Percentiles rank a stretch among this genome's conserved stretches.
phyloP scores from a whole-genome alignment of 2,329 filamentous ascomycete species.

The Ramularia collo-cygni region DNA sequence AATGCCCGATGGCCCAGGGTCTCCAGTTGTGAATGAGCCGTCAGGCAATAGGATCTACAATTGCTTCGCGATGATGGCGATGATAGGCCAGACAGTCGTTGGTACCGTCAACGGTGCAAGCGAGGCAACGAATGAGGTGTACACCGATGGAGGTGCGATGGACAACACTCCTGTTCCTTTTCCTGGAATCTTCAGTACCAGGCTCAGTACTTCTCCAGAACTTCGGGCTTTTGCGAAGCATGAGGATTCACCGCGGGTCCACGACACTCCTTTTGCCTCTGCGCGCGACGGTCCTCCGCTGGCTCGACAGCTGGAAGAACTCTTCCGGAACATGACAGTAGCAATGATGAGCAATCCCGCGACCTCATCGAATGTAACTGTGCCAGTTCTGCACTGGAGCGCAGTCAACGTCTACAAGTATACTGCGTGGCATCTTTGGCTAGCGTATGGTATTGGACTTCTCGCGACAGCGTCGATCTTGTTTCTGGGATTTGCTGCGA shows the following conservation, averaged over 20 bases:
- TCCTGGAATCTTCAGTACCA: conserved; percentile 3
- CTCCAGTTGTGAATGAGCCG: not conserved
- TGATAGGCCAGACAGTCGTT: conserved; percentile 3
- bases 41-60: conserved; percentile 4
- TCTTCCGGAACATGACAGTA: conserved; percentile 4
- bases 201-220: conserved; percentile 3
- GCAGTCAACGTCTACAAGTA: conserved; percentile 4
- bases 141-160: not conserved
- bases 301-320: conserved; percentile 4
- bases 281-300: conserved; percentile 1
- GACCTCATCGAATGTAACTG: conserved; percentile 2
- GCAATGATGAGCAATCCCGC: conserved; percentile 4
- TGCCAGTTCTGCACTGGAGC: not conserved
- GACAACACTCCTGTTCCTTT: not conserved
- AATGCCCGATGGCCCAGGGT: not conserved
- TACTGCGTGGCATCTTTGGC: conserved; percentile 1
- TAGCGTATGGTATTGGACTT: conserved; percentile 6
- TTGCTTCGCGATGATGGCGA: conserved; percentile 4
- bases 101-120: conserved; percentile 2
- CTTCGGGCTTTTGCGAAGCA: not conserved
- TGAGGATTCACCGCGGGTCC: not conserved
- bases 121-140: not conserved
- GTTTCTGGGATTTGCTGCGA: not conserved
- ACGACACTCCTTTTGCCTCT: not conserved
- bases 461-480: conserved; percentile 4